phyloP scores from a whole-genome alignment of 257 asterid species.

The Vinca minor region DNA sequence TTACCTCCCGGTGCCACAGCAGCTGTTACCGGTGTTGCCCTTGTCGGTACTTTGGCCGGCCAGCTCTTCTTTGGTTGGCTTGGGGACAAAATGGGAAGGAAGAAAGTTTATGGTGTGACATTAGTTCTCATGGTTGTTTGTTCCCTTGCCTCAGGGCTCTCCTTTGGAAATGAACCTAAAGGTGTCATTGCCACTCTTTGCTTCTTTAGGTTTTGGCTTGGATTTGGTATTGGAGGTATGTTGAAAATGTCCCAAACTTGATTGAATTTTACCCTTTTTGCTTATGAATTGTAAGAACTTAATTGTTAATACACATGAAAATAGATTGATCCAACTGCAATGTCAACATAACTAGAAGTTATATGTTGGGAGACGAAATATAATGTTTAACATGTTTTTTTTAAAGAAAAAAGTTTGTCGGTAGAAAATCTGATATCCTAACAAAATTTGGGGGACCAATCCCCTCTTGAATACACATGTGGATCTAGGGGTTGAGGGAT shows the following conservation, averaged over 20 bases:
- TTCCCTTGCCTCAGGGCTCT: slow-evolving; percentile 22
- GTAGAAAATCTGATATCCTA: no score
- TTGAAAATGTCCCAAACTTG: not conserved
- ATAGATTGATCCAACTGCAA: no score
- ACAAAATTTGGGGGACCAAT: no score
- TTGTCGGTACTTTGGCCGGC: slow-evolving; percentile 19
- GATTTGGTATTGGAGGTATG: slow-evolving; percentile 23
- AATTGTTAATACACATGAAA: no score
- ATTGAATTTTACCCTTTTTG: not conserved
- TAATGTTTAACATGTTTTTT: no score
- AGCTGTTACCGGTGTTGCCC: slow-evolving; percentile 23
- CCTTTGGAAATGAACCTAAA: slow-evolving; percentile 14
- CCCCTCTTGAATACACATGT: no score
- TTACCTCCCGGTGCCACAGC: slow-evolving; percentile 19
- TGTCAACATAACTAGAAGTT: no score
- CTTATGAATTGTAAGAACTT: not conserved
- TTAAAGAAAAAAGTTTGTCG: no score
- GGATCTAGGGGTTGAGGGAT: no score
- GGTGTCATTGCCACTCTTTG: slow-evolving; percentile 24
- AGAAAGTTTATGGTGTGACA: slow-evolving; percentile 20
- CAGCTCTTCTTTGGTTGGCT: slow-evolving; percentile 28
- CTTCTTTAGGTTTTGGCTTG: slow-evolving; percentile 26
- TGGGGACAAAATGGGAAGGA: slow-evolving; percentile 24
- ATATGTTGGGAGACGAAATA: no score
- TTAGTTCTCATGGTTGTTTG: slow-evolving; percentile 16